A percentile compares a stretch with the other conserved stretches of the same genome.
These are phyloP conservation scores for Aspergillus affinis DNA, from an alignment of 495 filamentous ascomycete genomes.

Conservation along the genomic window DNA sequence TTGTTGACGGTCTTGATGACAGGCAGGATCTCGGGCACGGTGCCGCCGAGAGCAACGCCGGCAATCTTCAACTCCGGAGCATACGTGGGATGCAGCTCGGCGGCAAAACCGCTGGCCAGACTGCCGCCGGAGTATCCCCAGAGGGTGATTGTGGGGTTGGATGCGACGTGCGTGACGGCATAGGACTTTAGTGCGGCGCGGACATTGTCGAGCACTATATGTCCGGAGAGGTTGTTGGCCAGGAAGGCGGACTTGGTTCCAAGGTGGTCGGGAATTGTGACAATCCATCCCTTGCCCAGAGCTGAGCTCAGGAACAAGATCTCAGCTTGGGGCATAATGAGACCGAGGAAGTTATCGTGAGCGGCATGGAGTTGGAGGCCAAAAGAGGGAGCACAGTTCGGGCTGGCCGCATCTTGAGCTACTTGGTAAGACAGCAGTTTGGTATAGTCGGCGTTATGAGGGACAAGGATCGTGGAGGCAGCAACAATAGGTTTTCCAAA, in stretches of 20 bases:
- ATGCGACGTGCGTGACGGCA: constrained; percentile 16
- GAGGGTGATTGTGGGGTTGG: constrained; percentile 29
- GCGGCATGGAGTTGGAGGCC: constrained; percentile 17
- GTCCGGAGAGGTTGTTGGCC: constrained; percentile 41
- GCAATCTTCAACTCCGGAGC: constrained; percentile 49
- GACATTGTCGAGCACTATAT: constrained; percentile 48
- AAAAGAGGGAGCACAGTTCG: constrained; percentile 26
- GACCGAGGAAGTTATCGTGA: constrained; percentile 20
- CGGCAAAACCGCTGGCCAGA: constrained; percentile 48
- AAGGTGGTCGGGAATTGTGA: constrained; percentile 51
- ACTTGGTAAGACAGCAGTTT: constrained; percentile 47
- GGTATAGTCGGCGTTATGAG: constrained; percentile 28
- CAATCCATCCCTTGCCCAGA: constrained; percentile 44
- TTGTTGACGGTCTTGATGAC: constrained; percentile 23
- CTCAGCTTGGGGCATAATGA: constrained; percentile 23
- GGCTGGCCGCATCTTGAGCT: constrained; percentile 42
- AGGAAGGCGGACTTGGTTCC: constrained; percentile 41
- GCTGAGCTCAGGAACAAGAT: constrained; percentile 30
- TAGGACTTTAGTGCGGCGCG: constrained; percentile 38
- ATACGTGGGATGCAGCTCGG: constrained; percentile 47
- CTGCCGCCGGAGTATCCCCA: constrained; percentile 57
- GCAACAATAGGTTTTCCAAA: constrained; percentile 43
- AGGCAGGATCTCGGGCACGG: constrained; percentile 24
- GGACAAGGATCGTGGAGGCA: constrained; percentile 51
- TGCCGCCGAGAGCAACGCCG: constrained; percentile 48